Conservation (phyloP, 75 land plant genomes). For the Isoetes taiwanensis region DNA sequence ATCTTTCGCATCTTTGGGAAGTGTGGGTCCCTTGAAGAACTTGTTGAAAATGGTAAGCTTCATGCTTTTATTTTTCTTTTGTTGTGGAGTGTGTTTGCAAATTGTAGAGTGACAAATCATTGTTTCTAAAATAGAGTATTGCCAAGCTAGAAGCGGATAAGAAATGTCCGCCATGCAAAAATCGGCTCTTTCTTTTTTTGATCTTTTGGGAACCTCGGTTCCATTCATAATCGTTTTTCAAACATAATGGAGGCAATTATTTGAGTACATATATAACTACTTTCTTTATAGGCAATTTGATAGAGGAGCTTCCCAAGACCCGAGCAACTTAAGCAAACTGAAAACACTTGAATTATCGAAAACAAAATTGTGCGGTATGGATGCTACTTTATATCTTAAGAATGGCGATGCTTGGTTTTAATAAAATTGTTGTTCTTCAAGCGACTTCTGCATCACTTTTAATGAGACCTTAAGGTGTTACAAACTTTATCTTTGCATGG, state of each 20-base stretch:
- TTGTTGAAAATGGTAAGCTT: constrained; percentile 66
- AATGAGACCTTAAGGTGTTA: constrained; percentile 54
- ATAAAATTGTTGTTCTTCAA: not conserved
- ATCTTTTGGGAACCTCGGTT: not conserved
- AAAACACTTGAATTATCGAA: constrained; percentile 62
- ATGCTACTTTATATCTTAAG: not conserved
- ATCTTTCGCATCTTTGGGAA: constrained; percentile 80
- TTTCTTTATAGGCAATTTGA: constrained; percentile 47
- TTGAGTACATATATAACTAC: not conserved
- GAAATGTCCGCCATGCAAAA: not conserved
- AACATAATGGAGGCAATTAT: not conserved
- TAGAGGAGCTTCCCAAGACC: constrained; percentile 67
- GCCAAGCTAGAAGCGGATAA: not conserved
- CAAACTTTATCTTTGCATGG: constrained; percentile 65
- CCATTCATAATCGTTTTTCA: not conserved
- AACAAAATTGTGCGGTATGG: constrained; percentile 50
- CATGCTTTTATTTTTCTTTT: not conserved
- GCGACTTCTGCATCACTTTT: constrained; percentile 58
- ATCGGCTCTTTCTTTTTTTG: not conserved
- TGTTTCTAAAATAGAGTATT: no score
- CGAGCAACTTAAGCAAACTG: constrained; percentile 54
- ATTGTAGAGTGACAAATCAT: no score
- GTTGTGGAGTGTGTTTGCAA: no score
- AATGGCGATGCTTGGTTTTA: not conserved
- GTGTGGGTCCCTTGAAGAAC: constrained; percentile 80